These are phyloP conservation scores for Halophytophthora batemanensis DNA, from an alignment of 352 stramenopile species.

Conservation along the genomic window DNA sequence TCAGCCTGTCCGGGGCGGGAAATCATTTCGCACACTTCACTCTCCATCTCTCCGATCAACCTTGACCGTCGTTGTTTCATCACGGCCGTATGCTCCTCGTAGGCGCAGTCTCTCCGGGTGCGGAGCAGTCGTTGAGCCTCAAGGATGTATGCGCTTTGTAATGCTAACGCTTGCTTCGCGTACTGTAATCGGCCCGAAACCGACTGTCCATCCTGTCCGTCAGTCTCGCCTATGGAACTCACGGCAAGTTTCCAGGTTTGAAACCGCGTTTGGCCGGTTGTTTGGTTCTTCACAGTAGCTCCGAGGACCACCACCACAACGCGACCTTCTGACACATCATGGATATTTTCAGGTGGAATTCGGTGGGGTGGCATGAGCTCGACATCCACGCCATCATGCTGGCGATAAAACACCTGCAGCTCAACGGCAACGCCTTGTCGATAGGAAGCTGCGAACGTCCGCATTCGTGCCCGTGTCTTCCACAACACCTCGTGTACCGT, in stretches of 20 bases:
- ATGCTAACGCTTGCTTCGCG: constrained; percentile 3
- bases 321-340: background rate
- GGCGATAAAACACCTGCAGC: constrained; percentile 9
- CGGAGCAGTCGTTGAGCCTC: constrained; percentile 12
- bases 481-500: constrained; percentile 7
- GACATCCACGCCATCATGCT: constrained; percentile 5
- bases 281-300: constrained; percentile 2
- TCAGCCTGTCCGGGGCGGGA: background rate
- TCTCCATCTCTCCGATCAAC: constrained; percentile 4
- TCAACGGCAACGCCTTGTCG: constrained; percentile 9
- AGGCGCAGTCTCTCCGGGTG: constrained; percentile 2
- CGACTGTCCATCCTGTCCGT: background rate
- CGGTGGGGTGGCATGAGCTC: constrained; percentile 7
- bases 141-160: constrained; percentile 15
- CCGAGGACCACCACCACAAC: constrained; percentile 4
- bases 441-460: constrained; percentile 16
- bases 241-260: constrained; percentile 19
- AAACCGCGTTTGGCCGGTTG: constrained; percentile 1
- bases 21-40: constrained; percentile 10
- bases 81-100: background rate
- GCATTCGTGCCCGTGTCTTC: constrained; percentile 12
- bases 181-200: background rate
- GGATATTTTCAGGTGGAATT: background rate
- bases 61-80: background rate
- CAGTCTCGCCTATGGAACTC: constrained; percentile 3